phyloP scores from a whole-genome alignment of 352 stramenopile species.

The Phytophthora sojae region DNA sequence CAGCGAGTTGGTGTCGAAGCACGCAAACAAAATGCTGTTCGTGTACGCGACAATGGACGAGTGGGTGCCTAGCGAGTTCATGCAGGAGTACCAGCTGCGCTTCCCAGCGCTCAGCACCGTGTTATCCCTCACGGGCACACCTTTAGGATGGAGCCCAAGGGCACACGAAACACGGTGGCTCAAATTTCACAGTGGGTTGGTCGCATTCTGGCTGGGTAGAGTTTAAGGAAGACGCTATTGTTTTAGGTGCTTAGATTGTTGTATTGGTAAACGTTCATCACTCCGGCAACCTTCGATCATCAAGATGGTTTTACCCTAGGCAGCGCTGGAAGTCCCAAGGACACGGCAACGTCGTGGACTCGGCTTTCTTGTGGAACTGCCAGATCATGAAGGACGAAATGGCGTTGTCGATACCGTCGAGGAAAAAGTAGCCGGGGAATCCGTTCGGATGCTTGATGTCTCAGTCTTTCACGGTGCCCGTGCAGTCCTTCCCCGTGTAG shows the following conservation, averaged over 20 bases:
- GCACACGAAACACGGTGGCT: slow-evolving; percentile 69
- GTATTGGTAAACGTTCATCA: too few species aligned
- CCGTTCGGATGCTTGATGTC: slow-evolving; percentile 20
- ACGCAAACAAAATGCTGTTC: slow-evolving; percentile 67
- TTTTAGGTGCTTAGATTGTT: too few species aligned
- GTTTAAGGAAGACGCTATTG: too few species aligned
- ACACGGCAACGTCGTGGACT: slow-evolving; percentile 25
- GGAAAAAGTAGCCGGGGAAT: slow-evolving; percentile 30
- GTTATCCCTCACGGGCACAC: slow-evolving; percentile 65
- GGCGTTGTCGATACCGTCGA: slow-evolving; percentile 36
- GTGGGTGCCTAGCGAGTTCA: slow-evolving; percentile 70
- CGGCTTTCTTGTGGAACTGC: slow-evolving; percentile 20
- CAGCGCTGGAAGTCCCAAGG: slow-evolving; percentile 32
- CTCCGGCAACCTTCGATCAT: too few species aligned
- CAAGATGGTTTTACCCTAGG: background rate
- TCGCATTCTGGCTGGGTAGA: slow-evolving; percentile 22
- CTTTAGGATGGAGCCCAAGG: slow-evolving; percentile 80
- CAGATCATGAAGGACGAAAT: slow-evolving; percentile 47
- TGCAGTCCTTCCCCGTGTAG: slow-evolving; percentile 37
- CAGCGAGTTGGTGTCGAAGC: slow-evolving; percentile 37
- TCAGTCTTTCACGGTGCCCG: slow-evolving; percentile 21
- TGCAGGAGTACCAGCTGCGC: slow-evolving; percentile 59
- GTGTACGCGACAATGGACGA: slow-evolving; percentile 75
- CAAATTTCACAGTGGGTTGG: slow-evolving; percentile 68
- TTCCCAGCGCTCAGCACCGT: slow-evolving; percentile 60